Base-by-base conservation (phyloP, 495 filamentous ascomycete species). In the Trichoderma parareesei region DNA sequence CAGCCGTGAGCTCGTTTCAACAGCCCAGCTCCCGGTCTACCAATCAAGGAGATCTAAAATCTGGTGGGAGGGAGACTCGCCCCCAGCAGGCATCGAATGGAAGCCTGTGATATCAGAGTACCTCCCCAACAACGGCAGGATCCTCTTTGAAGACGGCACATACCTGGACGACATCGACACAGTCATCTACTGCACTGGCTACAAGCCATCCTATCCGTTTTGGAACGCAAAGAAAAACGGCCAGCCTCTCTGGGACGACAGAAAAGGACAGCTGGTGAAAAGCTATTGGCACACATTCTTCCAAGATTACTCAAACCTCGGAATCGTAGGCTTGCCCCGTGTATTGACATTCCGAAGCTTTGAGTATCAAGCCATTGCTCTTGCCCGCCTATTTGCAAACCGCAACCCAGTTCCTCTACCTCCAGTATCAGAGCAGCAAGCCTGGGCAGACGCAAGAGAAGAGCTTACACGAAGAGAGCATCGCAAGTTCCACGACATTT, bases 161-260 rank as follows among this genome's bases (percentile, higher is more conserved):
- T 49, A 69, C 46, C 66, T 79, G 3, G 67, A 69, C 48, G 76
- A 76, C 57, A 68, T 83, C 44, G 79, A 82, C 60, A 62, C 69
- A 2, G 74, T 83, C 14, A 76, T 82, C 46, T 83, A 83, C 69
- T 78, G 74, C 65, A 82, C 81, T 1, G 81, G 81, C 0, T 83
- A 83, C 67, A 72, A 73, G 53, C 48, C 74, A 1, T 81, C 79
- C 4, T 81, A 77, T 63, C 78, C 80, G 8, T 82, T 81, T 65
- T 81, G 79, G 80, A 78, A 81, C 65, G 44, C 18, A n/a, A 63
- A 66, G 4, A 67, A 68, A 1, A 79, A 78, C 64, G 80, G 78
- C 5, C 61, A 67, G 0, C 67, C 69, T 18, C 64, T 83, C 16
- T 82, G 67, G 66, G 77, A 81, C 67, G 79, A 82, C 64, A 18